Evolutionary conservation across 2,329 filamentous ascomycete species (phyloP).

Genomic region (Pseudogymnoascus sp.): DNA sequence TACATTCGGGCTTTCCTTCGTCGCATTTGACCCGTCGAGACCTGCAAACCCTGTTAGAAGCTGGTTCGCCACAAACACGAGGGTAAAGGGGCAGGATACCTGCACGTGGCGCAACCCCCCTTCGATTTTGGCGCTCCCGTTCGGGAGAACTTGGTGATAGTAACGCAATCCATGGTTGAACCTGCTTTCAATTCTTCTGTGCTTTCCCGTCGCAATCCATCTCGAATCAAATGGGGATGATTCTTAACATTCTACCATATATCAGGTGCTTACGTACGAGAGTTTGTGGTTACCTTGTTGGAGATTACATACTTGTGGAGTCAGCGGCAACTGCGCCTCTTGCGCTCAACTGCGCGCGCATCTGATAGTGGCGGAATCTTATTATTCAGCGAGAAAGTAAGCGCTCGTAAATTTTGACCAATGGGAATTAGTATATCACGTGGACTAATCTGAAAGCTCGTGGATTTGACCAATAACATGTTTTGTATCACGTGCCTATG

Average conservation of each 20-base stretch:
- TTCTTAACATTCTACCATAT: not conserved
- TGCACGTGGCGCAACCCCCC: slow-evolving; percentile 5
- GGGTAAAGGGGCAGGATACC: not conserved
- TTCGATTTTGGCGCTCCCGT: not conserved
- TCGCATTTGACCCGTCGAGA: slow-evolving; percentile 53
- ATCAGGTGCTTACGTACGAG: not conserved
- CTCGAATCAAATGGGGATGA: not conserved
- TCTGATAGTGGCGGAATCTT: not conserved
- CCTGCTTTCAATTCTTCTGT: not conserved
- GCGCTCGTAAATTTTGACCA: not conserved
- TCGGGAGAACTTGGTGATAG: not conserved
- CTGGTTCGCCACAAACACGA: not conserved
- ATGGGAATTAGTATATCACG: not conserved
- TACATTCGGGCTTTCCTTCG: slow-evolving; percentile 52
- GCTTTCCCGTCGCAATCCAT: not conserved
- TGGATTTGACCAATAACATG: not conserved
- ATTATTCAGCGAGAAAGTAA: not conserved
- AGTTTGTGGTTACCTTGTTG: not conserved
- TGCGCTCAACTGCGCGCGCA: no score
- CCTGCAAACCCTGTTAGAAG: not conserved
- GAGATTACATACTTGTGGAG: not conserved
- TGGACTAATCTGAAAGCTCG: not conserved
- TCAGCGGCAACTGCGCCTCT: not conserved
- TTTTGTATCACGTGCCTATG: not conserved
- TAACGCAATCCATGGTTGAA: not conserved